Base-by-base conservation (phyloP, 1,139 yeast species). In the Hyphopichia buzzinii region DNA sequence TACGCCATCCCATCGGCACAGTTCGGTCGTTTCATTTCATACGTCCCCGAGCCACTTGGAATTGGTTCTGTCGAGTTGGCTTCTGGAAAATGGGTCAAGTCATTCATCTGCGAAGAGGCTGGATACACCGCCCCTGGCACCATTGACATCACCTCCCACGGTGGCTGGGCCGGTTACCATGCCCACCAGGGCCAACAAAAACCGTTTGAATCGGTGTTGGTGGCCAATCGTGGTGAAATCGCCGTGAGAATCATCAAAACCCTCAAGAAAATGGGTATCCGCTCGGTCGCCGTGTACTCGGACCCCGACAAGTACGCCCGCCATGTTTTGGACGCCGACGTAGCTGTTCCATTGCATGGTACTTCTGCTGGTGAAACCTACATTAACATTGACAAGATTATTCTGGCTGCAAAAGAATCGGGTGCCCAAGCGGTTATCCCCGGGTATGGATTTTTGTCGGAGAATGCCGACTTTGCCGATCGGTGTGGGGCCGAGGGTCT, bases 151-250 rank as follows among this genome's bases (percentile, higher is more conserved):
- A 85, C 97, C 12, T 59, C 70, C 29, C 84, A 66, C 55, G 97
- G 97, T 30, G 96, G 97, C 8, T 92, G 96, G 92, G 81, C 82
- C 57, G 67, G 72, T 7, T 88, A 85, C 62, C 73, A 84, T 31
- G 73, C 67, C 6, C 61, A 57, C 41, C 50, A 62, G 52, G 43
- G 47, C 39, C 24, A 13, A 12, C 8, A 7, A 12, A 79, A 76
- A 57, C 95, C 92, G 0, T 90, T 90, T 62, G 73, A 81, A 31
- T 78, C 86, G 10, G 96, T 92, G 11, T 72, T 92, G 42, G 95
- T 92, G 38, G 97, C 98, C 26, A 92, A 92, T 67, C 79, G 98
- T 64, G 98, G 98, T 57, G 98, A 92, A 64, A 92, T 92, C 53
- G 97, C 98, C 3, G 97, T 89, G 25, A 74, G 98, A 57, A 86